Evolutionary conservation across 2,329 filamentous ascomycete genomes (phyloP).

Genomic region (Beauveria sp.): DNA sequence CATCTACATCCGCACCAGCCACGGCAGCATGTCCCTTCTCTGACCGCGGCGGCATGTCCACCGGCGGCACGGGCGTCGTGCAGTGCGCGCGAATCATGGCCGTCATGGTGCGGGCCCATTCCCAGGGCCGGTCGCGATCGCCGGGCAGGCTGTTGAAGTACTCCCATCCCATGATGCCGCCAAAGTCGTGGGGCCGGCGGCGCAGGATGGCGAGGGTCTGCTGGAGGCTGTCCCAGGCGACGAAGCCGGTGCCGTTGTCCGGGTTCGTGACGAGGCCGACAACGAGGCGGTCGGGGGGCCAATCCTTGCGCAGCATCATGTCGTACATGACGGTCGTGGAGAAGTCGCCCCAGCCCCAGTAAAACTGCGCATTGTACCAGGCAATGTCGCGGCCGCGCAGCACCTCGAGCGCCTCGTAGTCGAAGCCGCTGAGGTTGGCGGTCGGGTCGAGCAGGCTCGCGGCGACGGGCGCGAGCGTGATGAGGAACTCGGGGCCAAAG

Average conservation of each 20-base stretch:
- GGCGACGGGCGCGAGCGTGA: constrained; percentile 76
- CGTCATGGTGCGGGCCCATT: constrained; percentile 69
- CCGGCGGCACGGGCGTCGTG: constrained; percentile 13
- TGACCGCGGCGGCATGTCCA: background rate
- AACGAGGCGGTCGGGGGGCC: constrained; percentile 66
- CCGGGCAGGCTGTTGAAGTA: constrained; percentile 79
- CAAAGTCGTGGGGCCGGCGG: constrained; percentile 58
- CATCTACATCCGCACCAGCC: constrained; percentile 18
- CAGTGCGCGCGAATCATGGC: constrained; percentile 27
- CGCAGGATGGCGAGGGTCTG: constrained; percentile 34
- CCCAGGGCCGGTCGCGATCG: constrained; percentile 56
- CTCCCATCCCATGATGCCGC: constrained; percentile 92
- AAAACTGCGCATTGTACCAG: constrained; percentile 92
- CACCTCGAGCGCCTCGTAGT: constrained; percentile 67
- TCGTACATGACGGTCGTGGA: constrained; percentile 41
- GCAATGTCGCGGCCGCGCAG: constrained; percentile 58
- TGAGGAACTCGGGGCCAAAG: constrained; percentile 63
- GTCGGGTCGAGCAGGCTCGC: constrained; percentile 53
- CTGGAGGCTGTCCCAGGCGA: constrained; percentile 40
- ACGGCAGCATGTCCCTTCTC: constrained; percentile 12
- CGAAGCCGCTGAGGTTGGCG: constrained; percentile 70
- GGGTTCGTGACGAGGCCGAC: constrained; percentile 76
- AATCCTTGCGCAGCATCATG: constrained; percentile 52
- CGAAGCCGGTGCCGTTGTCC: constrained; percentile 56
- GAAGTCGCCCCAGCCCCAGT: constrained; percentile 74